Evolutionary conservation across 108 stramenopile species (phyloP).

Genomic region (Cyclotella baltica): DNA sequence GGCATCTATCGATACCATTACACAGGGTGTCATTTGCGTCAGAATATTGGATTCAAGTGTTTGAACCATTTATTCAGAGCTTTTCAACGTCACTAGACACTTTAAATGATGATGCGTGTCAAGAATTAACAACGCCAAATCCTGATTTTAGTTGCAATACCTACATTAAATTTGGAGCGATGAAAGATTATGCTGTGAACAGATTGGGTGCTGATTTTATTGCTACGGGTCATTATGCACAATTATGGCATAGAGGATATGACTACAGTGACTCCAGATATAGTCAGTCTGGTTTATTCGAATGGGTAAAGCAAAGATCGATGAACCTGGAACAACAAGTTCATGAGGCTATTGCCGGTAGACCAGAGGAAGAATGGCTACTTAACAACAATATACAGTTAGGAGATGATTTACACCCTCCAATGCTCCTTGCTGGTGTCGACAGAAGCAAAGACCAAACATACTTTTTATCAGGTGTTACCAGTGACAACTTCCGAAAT

Average conservation of each 20-base stretch:
- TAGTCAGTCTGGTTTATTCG: conserved; percentile 18
- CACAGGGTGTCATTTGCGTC: conserved; percentile 78
- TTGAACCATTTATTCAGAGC: conserved; percentile 86
- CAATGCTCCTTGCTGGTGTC: conserved; percentile 75
- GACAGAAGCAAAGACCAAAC: conserved; percentile 94
- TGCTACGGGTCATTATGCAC: conserved; percentile 96
- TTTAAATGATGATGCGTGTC: neutral
- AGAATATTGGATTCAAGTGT: conserved; percentile 94
- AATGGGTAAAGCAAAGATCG: conserved; percentile 39
- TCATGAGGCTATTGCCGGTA: conserved; percentile 34
- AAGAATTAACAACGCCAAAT: conserved; percentile 78
- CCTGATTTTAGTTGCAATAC: conserved; percentile 94
- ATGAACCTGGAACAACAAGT: conserved; percentile 18
- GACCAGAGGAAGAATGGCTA: conserved; percentile 55
- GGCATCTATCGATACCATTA: conserved; percentile 79
- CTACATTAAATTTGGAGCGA: conserved; percentile 92
- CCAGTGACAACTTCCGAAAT: conserved; percentile 64
- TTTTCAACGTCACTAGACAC: conserved; percentile 21
- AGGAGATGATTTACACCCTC: conserved; percentile 18
- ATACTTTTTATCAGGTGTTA: conserved; percentile 91
- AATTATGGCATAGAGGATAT: conserved; percentile 67
- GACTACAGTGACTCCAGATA: neutral
- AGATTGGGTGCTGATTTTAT: conserved; percentile 61
- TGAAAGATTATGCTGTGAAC: conserved; percentile 72
- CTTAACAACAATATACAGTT: conserved; percentile 1